Percentiles rank a stretch among this genome's conserved stretches.
Evolutionary conservation across 1,139 yeast genomes (phyloP).

Genomic region (Pichia sp.): DNA sequence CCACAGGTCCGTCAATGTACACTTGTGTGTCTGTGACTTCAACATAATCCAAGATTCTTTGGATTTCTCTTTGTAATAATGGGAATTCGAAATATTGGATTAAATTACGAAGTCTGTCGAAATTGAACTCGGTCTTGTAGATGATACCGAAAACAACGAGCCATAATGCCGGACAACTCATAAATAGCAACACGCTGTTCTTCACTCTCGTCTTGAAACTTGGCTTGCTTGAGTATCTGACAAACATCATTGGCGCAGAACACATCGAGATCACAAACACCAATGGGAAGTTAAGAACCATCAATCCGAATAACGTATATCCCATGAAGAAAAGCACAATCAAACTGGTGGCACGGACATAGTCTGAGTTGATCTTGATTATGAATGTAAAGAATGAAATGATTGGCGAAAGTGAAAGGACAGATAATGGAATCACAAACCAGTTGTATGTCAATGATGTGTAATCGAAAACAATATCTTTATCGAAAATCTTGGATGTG

Average conservation of each 20-base stretch:
- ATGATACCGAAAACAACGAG: slow-evolving; percentile 27
- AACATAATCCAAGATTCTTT: slow-evolving; percentile 38
- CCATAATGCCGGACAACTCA: slow-evolving; percentile 32
- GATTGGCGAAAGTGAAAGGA: slow-evolving; percentile 7
- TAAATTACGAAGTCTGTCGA: slow-evolving; percentile 30
- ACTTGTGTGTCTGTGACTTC: slow-evolving; percentile 39
- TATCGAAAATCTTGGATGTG: slow-evolving; percentile 13
- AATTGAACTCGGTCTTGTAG: slow-evolving; percentile 23
- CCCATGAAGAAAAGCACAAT: slow-evolving; percentile 50
- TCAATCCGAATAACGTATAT: slow-evolving; percentile 65
- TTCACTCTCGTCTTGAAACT: background rate
- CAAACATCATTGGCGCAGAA: slow-evolving; percentile 69
- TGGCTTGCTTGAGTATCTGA: slow-evolving; percentile 41
- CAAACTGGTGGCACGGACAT: slow-evolving; percentile 39
- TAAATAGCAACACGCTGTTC: slow-evolving; percentile 25
- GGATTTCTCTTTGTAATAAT: slow-evolving; percentile 21
- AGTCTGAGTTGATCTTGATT: slow-evolving; percentile 19
- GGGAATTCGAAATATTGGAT: slow-evolving; percentile 28
- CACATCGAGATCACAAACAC: slow-evolving; percentile 68
- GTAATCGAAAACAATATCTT: slow-evolving; percentile 8
- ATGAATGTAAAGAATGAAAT: slow-evolving; percentile 12
- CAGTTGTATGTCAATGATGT: slow-evolving; percentile 5
- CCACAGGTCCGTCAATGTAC: slow-evolving; percentile 38
- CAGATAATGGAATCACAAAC: slow-evolving; percentile 9
- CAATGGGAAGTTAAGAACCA: slow-evolving; percentile 83